These are phyloP conservation scores for Gelatoporia subvermispora DNA, from an alignment of 768 basidiomycete genomes.

Conservation along the genomic window DNA sequence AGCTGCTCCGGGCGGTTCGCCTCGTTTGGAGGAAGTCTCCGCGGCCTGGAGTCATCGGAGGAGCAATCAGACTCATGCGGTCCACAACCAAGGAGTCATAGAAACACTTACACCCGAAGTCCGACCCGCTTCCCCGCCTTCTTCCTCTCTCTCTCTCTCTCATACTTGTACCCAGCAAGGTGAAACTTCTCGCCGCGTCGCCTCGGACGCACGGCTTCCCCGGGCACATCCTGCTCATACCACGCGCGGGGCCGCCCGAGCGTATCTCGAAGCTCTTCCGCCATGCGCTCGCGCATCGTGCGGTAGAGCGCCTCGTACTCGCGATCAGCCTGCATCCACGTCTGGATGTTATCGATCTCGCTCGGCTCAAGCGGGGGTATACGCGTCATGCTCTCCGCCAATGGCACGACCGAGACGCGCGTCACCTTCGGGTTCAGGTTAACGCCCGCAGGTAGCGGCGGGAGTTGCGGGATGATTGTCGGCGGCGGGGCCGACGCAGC, in stretches of 20 bases:
- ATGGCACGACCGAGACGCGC: constrained; percentile 56
- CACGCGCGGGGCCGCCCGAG: constrained; percentile 44
- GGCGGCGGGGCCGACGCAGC: constrained; percentile 16
- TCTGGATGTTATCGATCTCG: constrained; percentile 50
- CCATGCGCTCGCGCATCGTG: constrained; percentile 48
- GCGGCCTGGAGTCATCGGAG: constrained; percentile 42
- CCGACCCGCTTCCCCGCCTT: constrained; percentile 62
- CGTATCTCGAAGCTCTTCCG: constrained; percentile 41
- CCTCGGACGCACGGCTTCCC: constrained; percentile 29
- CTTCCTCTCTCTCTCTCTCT: constrained; percentile 41
- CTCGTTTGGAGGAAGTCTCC: constrained; percentile 50
- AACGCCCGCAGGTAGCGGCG: constrained; percentile 40
- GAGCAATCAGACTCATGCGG: constrained; percentile 1
- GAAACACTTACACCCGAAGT: constrained; percentile 61
- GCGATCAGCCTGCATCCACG: constrained; percentile 62
- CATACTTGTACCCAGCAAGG: constrained; percentile 21
- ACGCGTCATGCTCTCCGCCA: constrained; percentile 42
- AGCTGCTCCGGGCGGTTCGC: constrained; percentile 72
- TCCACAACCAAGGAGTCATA: background rate
- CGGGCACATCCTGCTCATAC: constrained; percentile 55
- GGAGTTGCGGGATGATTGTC: constrained; percentile 28
- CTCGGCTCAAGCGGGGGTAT: constrained; percentile 49
- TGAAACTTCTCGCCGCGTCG: constrained; percentile 39
- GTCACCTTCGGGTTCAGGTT: constrained; percentile 54
- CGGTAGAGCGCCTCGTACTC: constrained; percentile 48